A percentile compares a stretch with the other conserved stretches of the same genome.
Evolutionary conservation across 768 basidiomycete genomes (phyloP).

Genomic region (Hemileccinum impolitum): DNA sequence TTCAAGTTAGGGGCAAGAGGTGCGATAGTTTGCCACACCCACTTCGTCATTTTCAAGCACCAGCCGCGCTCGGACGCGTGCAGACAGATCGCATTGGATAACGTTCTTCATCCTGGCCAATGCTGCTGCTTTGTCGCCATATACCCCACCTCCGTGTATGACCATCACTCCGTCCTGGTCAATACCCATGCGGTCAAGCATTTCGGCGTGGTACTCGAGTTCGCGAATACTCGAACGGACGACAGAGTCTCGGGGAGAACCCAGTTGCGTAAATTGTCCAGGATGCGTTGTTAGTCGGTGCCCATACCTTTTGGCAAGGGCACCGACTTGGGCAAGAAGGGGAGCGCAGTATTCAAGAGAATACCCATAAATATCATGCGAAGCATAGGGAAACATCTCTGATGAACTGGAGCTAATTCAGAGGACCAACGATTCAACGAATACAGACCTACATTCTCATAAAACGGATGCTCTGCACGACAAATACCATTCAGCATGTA

Average conservation of each 20-base stretch:
- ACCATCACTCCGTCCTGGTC: constrained; percentile 87
- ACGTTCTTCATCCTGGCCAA: constrained; percentile 71
- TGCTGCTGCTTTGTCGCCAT: constrained; percentile 73
- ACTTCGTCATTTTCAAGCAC: constrained; percentile 97
- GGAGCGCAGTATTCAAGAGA: constrained; percentile 68
- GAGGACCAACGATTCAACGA: background rate
- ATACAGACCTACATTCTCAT: constrained; percentile 52
- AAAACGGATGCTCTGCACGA: constrained; percentile 66
- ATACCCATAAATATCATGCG: constrained; percentile 79
- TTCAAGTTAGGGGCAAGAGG: background rate
- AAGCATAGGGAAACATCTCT: constrained; percentile 92
- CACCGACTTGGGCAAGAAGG: constrained; percentile 55
- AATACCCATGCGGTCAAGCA: constrained; percentile 81
- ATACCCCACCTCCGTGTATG: constrained; percentile 82
- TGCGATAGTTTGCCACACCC: background rate
- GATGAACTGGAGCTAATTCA: constrained; percentile 48
- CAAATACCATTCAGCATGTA: background rate
- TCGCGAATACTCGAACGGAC: constrained; percentile 76
- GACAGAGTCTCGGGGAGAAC: constrained; percentile 73
- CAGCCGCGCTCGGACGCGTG: constrained; percentile 64
- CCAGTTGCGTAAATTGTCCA: constrained; percentile 82
- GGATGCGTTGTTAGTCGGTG: constrained; percentile 87
- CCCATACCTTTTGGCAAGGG: constrained; percentile 62
- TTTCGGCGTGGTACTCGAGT: constrained; percentile 81
- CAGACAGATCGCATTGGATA: constrained; percentile 54